Percentiles rank a stretch among this genome's conserved stretches.
phyloP scores from a whole-genome alignment of 306 rosid species.

The Gastrolobium bilobum region DNA sequence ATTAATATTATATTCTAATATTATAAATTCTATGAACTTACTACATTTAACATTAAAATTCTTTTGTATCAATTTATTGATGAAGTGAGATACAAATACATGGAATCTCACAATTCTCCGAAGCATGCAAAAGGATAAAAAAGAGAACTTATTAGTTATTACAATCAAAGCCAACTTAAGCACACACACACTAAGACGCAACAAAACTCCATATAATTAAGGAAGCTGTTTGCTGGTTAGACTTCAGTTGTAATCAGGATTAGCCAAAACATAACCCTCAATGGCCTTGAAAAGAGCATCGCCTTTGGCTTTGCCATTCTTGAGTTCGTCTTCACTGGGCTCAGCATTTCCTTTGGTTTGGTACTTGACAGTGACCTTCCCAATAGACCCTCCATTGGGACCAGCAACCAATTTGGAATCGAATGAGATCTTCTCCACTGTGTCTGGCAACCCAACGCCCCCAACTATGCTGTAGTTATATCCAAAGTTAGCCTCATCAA shows the following conservation, averaged over 20 bases:
- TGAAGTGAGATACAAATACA: neutral
- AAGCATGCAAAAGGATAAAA: neutral
- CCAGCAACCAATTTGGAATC: conserved; percentile 48
- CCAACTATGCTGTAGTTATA: conserved; percentile 58
- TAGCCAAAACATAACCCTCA: conserved; percentile 55
- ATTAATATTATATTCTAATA: too few relatives aligned
- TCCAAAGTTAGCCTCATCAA: conserved; percentile 46
- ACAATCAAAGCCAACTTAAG: too few relatives aligned
- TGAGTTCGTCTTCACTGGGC: conserved; percentile 43
- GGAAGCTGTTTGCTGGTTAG: too few relatives aligned
- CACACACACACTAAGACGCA: neutral
- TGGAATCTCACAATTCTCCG: neutral
- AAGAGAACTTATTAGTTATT: neutral
- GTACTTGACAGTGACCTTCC: conserved; percentile 22
- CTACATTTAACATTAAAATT: neutral
- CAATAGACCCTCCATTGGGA: conserved; percentile 49
- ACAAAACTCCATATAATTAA: neutral
- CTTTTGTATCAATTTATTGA: too few relatives aligned
- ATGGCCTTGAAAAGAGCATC: conserved; percentile 58
- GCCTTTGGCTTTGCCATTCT: conserved; percentile 48
- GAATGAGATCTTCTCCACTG: conserved; percentile 49
- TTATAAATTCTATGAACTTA: neutral
- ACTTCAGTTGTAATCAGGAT: conserved; percentile 44
- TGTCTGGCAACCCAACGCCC: conserved; percentile 33
- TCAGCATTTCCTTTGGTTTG: conserved; percentile 48